phyloP scores from a whole-genome alignment of 2,329 filamentous ascomycete species.

The Zymoseptoria brevis region DNA sequence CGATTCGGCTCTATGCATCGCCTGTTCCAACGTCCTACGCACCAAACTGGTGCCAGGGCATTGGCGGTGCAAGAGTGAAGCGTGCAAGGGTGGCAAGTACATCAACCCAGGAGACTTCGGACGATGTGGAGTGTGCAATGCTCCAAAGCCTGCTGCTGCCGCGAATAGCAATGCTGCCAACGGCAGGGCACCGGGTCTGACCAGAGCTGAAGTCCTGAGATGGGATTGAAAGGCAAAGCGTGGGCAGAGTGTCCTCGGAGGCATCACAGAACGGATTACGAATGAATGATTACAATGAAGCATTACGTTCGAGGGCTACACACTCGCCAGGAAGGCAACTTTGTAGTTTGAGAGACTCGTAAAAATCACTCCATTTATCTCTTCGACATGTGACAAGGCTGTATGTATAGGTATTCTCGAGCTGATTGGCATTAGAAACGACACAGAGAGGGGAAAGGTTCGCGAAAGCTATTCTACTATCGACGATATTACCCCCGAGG shows the following conservation, averaged over 20 bases:
- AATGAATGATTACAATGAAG: background rate
- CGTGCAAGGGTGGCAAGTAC: slow-evolving; percentile 53
- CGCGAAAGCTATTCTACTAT: no score
- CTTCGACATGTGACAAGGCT: background rate
- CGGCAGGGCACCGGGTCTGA: slow-evolving; percentile 19
- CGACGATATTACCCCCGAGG: no score
- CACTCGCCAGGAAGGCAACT: background rate
- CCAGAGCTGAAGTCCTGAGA: slow-evolving; percentile 23
- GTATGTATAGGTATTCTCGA: no score
- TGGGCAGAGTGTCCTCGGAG: background rate
- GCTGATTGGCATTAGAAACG: no score
- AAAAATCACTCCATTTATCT: background rate
- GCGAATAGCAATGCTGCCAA: background rate
- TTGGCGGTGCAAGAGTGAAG: slow-evolving; percentile 56
- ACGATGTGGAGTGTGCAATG: slow-evolving; percentile 62
- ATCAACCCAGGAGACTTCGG: slow-evolving; percentile 63
- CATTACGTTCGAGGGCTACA: background rate
- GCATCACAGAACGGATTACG: background rate
- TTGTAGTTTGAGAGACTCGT: background rate
- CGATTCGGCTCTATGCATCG: slow-evolving; percentile 51
- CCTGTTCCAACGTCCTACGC: slow-evolving; percentile 64
- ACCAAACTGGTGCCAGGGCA: slow-evolving; percentile 44
- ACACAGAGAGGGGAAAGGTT: no score
- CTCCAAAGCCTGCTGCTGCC: slow-evolving; percentile 18
- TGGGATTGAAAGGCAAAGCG: slow-evolving; percentile 24